These are phyloP conservation scores for Ascosphaera acerosa DNA, from an alignment of 2,329 filamentous ascomycete genomes.

Conservation along the genomic window DNA sequence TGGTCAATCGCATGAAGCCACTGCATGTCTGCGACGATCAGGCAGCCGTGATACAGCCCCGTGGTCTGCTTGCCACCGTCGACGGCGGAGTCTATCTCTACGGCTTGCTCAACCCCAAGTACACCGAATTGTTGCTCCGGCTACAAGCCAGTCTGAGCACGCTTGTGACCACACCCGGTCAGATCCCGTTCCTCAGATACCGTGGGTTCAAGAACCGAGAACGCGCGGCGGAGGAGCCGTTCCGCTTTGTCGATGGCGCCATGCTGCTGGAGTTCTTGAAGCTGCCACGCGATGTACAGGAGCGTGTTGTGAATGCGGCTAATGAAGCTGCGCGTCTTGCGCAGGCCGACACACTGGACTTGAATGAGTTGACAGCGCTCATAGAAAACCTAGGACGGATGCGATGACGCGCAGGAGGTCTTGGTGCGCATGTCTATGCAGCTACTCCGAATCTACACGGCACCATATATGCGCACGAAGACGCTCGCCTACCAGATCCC, in stretches of 20 bases:
- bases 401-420: too few species aligned
- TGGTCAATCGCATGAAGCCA: constrained; percentile 67
- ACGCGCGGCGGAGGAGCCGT: constrained; percentile 46
- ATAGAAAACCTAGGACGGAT: too few species aligned
- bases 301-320: constrained; percentile 27
- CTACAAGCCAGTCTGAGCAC: constrained; percentile 49
- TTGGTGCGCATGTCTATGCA: too few species aligned
- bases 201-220: constrained; percentile 57
- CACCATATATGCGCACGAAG: too few species aligned
- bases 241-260: constrained; percentile 78
- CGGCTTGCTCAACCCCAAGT: constrained; percentile 43
- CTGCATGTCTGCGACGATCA: too few species aligned
- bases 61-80: too few species aligned
- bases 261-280: constrained; percentile 68
- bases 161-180: constrained; percentile 41
- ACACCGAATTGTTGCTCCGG: constrained; percentile 57
- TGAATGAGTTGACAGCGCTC: too few species aligned
- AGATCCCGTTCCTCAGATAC: constrained; percentile 52
- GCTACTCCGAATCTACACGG: too few species aligned
- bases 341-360: too few species aligned
- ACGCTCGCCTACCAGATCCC: too few species aligned
- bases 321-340: too few species aligned
- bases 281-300: constrained; percentile 32
- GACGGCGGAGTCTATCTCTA: constrained; percentile 86
- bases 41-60: too few species aligned